Evolutionary conservation across 2,329 filamentous ascomycete species (phyloP), one percentile per base, ranked within the genome.

Genomic region (Pestalotiopsis sp.): DNA sequence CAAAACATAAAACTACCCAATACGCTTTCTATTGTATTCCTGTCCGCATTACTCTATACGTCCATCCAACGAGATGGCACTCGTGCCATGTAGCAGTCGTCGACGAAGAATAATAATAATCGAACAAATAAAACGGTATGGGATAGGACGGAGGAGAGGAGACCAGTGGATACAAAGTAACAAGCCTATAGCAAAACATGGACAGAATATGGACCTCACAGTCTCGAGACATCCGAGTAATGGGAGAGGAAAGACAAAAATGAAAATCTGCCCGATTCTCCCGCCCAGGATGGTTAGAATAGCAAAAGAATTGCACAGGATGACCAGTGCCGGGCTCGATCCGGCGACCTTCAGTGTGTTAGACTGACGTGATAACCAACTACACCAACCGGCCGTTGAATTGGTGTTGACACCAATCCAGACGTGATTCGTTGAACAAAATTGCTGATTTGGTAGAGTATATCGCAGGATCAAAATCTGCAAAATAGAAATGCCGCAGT

Each of bases 351-450:
- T 78, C 76, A 78, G 77, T 78, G 76, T 79, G 80, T 83, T 83
- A 83, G 80, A 82, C 81, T 82, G 80, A 83, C 78, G 82, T 83
- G 81, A 83, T 83, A 82, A 83, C 81, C 81, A 82, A 83, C 81
- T 74, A 80, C 78, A 78, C 77, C 77, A 79, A 57, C 68, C 58
- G 60, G 57, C 67, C 67, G 41, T 66, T 56, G 64, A 58, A 56
- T 38, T 38, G 64, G 64, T 66, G 64, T 66, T 23, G 31, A 66
- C 64, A 66, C 64, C 64, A 57, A 57, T 14, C 64, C 64, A 66
- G 64, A 66, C 41, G 41, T 38, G 17, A 49, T 57, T 58, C 23
- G 64, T 66, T 66, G 64, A 25, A 2, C 3, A 58, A 1, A 23
- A 0, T 9, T 7, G 14, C 3, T 14, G 41, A 12, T 57, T n/a